phyloP scores from a whole-genome alignment of 805 yeast genomes.

The Saturnispora hagleri region DNA sequence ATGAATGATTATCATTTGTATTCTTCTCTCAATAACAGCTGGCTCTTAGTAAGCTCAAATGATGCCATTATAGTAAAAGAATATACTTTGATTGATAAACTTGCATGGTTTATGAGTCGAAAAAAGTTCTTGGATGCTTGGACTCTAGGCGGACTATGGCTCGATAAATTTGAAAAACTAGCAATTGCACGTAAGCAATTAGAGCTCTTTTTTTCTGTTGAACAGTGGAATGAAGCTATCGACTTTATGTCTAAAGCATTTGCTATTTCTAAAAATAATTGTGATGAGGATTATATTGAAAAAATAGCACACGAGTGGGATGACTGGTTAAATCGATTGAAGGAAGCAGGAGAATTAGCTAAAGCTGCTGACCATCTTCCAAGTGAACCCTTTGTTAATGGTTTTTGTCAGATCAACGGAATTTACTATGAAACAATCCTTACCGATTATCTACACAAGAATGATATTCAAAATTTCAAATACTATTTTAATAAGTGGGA shows the following conservation, averaged over 20 bases:
- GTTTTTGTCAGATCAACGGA: slow-evolving; percentile 24
- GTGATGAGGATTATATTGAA: slow-evolving; percentile 16
- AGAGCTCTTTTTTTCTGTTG: slow-evolving; percentile 32
- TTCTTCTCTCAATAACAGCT: slow-evolving; percentile 32
- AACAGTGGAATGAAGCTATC: slow-evolving; percentile 51
- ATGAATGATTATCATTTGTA: slow-evolving; percentile 74
- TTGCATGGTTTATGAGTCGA: slow-evolving; percentile 59
- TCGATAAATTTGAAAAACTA: slow-evolving; percentile 41
- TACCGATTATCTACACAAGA: slow-evolving; percentile 32
- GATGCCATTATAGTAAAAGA: slow-evolving; percentile 76
- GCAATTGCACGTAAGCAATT: slow-evolving; percentile 52
- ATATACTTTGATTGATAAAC: slow-evolving; percentile 58
- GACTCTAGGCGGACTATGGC: slow-evolving; percentile 56
- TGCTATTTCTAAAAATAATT: slow-evolving; percentile 17
- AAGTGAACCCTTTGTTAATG: slow-evolving; percentile 12
- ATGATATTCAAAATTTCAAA: slow-evolving; percentile 30
- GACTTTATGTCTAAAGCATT: slow-evolving; percentile 34
- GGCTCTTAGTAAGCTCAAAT: slow-evolving; percentile 66
- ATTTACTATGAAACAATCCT: slow-evolving; percentile 41
- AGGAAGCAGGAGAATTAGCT: slow-evolving; percentile 36
- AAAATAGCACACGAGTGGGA: slow-evolving; percentile 47
- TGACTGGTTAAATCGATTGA: slow-evolving; percentile 46
- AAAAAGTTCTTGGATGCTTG: slow-evolving; percentile 61
- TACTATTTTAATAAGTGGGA: slow-evolving; percentile 51
- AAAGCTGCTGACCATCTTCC: slow-evolving; percentile 54